Base-by-base conservation (phyloP, 495 filamentous ascomycete genomes). In the Thermothielavioides terrestris region DNA sequence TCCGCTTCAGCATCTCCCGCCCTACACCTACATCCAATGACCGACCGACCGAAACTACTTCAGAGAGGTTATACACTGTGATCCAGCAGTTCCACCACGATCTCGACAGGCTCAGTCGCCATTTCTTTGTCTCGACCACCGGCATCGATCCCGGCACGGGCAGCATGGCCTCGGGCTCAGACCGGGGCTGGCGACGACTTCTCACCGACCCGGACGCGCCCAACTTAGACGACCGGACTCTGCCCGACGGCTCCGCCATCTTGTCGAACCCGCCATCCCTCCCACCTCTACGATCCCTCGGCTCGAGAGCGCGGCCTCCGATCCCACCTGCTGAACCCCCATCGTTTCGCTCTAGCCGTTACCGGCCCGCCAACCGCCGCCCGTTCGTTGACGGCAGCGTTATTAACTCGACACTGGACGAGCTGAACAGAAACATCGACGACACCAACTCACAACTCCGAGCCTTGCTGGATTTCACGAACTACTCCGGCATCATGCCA, bases 381-480 rank as follows among this genome's bases (percentile, higher is more conserved):
- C 30, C 60, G 21, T 64, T 64, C 23, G n/a, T n/a, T n/a, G n/a
- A n/a, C 60, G 65, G 38, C 50, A 63, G 18, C 60, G 65, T 26
- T 26, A 46, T 6, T n/a, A 28, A n/a, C 21, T 44, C 11, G 46
- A 32, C 22, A 36, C 37, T 61, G 1, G 50, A 57, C 14, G 52
- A 61, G 6, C 25, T 47, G 6, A 57, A 63, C 26, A 62, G 64
- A 36, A 56, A 63, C 30, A 59, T 74, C 18, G 68, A 73, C 36
- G 64, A 65, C 30, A 65, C 65, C 20, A 71, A 70, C 60, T 68
- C 71, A 5, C 68, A 66, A 32, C 49, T 77, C 15, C 62, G 70
- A 27, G 65, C 72, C n/a, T 57, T 77, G 18, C 50, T 77, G 7
- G 76, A 81, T 49, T 70, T 60, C 15, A 56, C 57, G 9, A 57